A percentile compares a stretch with the other conserved stretches of the same genome.
phyloP scores from a whole-genome alignment of 164 flowering plant species.

The Umbilicus rupestris region DNA sequence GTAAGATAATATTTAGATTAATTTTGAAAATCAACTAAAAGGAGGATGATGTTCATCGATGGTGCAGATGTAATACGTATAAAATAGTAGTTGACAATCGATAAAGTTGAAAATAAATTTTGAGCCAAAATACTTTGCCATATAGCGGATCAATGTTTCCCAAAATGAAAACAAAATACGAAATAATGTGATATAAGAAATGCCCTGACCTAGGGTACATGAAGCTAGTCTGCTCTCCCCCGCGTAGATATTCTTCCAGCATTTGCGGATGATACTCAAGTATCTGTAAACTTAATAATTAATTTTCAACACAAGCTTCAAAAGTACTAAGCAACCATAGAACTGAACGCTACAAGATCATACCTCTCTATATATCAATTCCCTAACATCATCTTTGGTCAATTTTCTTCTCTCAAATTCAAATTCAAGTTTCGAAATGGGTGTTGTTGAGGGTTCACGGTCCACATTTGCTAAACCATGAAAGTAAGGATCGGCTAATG shows the following conservation, averaged over 20 bases:
- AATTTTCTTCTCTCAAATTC: constrained; percentile 87
- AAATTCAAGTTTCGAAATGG: constrained; percentile 78
- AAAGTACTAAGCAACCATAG: background rate
- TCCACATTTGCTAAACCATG: constrained; percentile 75
- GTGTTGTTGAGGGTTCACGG: constrained; percentile 89
- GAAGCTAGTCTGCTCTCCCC: constrained; percentile 73
- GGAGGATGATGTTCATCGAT: no score
- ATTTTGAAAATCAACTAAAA: no score
- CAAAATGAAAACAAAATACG: background rate
- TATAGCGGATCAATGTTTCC: no score
- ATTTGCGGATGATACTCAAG: constrained; percentile 91
- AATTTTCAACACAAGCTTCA: background rate
- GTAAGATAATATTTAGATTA: no score
- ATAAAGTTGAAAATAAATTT: no score
- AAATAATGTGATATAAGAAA: background rate
- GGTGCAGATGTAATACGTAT: no score
- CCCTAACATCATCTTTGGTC: constrained; percentile 79
- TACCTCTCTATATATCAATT: constrained; percentile 66
- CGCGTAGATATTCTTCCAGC: constrained; percentile 65
- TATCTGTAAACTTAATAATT: constrained; percentile 16
- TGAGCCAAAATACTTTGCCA: background rate
- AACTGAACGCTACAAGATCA: background rate
- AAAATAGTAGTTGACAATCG: no score
- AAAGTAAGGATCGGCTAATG: constrained; percentile 85
- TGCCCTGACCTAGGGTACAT: constrained; percentile 71